phyloP scores from a whole-genome alignment of 2,329 filamentous ascomycete genomes.

The Dactylellina haptotyla region DNA sequence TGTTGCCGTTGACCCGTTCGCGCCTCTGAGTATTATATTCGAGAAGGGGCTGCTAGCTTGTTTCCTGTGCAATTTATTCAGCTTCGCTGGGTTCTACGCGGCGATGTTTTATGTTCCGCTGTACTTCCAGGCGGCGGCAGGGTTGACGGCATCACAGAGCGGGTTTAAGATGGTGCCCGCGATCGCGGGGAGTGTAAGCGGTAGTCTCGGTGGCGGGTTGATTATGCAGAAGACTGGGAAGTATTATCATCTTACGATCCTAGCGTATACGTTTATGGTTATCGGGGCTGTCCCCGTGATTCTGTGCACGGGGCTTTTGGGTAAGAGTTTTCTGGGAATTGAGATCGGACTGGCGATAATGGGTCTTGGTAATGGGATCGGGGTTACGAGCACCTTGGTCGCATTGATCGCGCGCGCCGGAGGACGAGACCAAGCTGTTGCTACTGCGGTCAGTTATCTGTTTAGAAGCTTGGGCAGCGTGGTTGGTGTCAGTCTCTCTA shows the following conservation, averaged over 20 bases:
- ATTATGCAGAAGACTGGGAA: constrained; percentile 76
- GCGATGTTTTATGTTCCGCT: constrained; percentile 78
- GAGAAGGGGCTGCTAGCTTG: constrained; percentile 73
- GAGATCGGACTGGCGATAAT: constrained; percentile 69
- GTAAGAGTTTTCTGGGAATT: constrained; percentile 60
- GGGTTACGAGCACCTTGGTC: constrained; percentile 77
- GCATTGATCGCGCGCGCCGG: constrained; percentile 76
- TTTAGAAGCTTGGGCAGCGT: constrained; percentile 78
- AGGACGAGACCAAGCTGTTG: constrained; percentile 75
- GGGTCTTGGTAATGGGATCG: constrained; percentile 69
- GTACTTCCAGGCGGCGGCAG: constrained; percentile 78
- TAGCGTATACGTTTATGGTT: constrained; percentile 67
- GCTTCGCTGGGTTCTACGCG: constrained; percentile 70
- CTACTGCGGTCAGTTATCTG: constrained; percentile 81
- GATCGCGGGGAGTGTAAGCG: constrained; percentile 71
- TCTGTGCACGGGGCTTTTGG: constrained; percentile 60
- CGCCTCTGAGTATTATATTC: constrained; percentile 78
- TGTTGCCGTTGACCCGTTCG: constrained; percentile 76
- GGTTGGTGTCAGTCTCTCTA: constrained; percentile 74
- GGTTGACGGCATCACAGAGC: constrained; percentile 71
- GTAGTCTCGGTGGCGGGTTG: constrained; percentile 73
- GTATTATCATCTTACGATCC: constrained; percentile 75
- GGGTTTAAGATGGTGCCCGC: constrained; percentile 74
- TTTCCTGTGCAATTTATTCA: constrained; percentile 78
- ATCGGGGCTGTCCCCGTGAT: constrained; percentile 69